Conservation (phyloP, 495 filamentous ascomycete genomes). For the Letharia lupina region DNA sequence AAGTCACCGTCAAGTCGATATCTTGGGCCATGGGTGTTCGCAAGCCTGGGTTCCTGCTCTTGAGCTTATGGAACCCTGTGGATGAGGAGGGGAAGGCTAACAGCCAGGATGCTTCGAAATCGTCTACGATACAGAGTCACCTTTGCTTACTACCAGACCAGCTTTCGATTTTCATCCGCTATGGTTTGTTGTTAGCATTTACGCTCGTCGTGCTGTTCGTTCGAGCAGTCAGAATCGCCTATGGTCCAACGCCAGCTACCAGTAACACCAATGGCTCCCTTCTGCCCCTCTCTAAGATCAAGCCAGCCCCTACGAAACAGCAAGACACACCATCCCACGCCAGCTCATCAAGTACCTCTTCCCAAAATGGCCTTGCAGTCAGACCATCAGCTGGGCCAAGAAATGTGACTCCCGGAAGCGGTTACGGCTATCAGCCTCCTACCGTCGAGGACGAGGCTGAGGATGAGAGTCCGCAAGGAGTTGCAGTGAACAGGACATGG, state of each 20-base stretch:
- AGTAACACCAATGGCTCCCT: constrained; percentile 5
- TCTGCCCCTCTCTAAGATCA: constrained; percentile 4
- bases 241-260: not conserved
- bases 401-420: constrained; percentile 23
- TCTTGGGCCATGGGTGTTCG: constrained; percentile 97
- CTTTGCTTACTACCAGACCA: constrained; percentile 90
- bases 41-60: constrained; percentile 75
- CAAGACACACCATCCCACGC: constrained; percentile 18
- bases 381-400: constrained; percentile 25
- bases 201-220: constrained; percentile 52
- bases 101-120: constrained; percentile 23
- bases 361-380: constrained; percentile 21
- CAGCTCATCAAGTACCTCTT: constrained; percentile 16
- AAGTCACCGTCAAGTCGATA: constrained; percentile 91
- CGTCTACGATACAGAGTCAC: constrained; percentile 69
- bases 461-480: constrained; percentile 3
- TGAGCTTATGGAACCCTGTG: constrained; percentile 87
- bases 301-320: constrained; percentile 24
- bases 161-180: constrained; percentile 70
- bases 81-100: constrained; percentile 53
- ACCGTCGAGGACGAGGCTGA: constrained; percentile 11
- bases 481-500: constrained; percentile 11
- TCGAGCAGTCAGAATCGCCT: constrained; percentile 49
- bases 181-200: constrained; percentile 52
- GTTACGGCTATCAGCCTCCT: constrained; percentile 16